Conservation (phyloP, 169 alveolate species). For the Plasmodium relictum region DNA sequence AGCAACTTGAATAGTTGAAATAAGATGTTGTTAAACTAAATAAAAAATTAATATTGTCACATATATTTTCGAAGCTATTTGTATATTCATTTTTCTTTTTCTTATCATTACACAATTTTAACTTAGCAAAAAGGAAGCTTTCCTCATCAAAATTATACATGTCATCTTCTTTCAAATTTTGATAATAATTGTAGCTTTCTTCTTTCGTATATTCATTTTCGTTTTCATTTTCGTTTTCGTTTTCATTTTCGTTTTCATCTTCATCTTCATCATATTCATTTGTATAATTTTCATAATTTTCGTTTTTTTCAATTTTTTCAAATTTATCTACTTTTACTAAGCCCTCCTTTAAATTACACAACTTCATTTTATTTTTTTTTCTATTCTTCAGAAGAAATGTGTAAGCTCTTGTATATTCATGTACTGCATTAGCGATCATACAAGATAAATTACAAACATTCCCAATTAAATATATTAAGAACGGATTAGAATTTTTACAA, state of each 20-base stretch:
- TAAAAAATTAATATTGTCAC: constrained; percentile 52
- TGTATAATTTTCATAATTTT: neutral
- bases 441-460: constrained; percentile 56
- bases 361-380: constrained; percentile 2
- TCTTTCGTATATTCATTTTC: neutral
- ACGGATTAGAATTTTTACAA: constrained; percentile 51
- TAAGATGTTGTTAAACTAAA: constrained; percentile 65
- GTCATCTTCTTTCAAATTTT: neutral
- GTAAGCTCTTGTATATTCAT: constrained; percentile 68
- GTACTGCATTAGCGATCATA: constrained; percentile 48
- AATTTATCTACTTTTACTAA: neutral
- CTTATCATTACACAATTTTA: constrained; percentile 15
- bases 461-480: constrained; percentile 44
- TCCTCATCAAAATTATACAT: constrained; percentile 18
- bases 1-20: constrained; percentile 56
- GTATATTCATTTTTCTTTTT: neutral
- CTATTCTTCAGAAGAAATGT: constrained; percentile 36
- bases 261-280: constrained; percentile 10
- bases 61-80: constrained; percentile 31
- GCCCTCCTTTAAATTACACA: constrained; percentile 1
- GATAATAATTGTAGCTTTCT: neutral
- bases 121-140: constrained; percentile 12
- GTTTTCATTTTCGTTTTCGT: neutral
- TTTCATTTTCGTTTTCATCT: neutral
- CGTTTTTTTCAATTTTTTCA: neutral